Base-by-base conservation (phyloP, 257 asterid genomes). In the Lantana camara region DNA sequence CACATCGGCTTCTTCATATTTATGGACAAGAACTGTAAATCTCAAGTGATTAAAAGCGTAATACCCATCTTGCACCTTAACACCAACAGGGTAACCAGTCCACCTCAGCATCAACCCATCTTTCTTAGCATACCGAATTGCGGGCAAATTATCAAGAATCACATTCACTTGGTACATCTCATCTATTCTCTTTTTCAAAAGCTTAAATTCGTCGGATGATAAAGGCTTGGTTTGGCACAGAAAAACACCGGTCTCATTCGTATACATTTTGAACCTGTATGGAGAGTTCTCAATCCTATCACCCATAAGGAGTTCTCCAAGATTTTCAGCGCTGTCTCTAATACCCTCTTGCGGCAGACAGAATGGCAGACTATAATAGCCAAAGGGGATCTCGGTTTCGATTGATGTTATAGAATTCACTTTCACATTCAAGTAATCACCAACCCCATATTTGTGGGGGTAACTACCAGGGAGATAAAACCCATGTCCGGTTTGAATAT, bases 221-320 rank as follows among this genome's bases (percentile, higher is more conserved):
- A 89, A 67, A 41, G 90, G 89, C 77, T 89, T 86, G 0, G 92
- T 77, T 59, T 86, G 85, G 63, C 96, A 89, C 29, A 80, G 21
- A 57, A 86, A 86, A 48, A 89, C 67, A 27, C 84, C 87, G 0
- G 95, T 73, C 78, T 89, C 90, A 69, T 86, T 89, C 4, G 79
- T 82, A 77, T 76, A 69, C 92, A 82, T 89, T 85, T 84, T 89
- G 74, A 86, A 89, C 77, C 82, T 80, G 67, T 84, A 80, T 12
- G 96, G 96, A 35, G 96, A 89, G 74, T 89, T 89, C 83, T 89
- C 95, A 38, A 89, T 89, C 71, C 93, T 77, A 74, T 89, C 96
- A 45, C 96, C 96, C 96, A 89, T 86, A 47, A 89, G 95, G 11
- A 89, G 82, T 85, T 89, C 96, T 51, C 95, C 96, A 3, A 89